Evolutionary conservation across 1,284 basidiomycete species (phyloP), one percentile per base, ranked within the genome.

Genomic region (Entoloma clypeatum): DNA sequence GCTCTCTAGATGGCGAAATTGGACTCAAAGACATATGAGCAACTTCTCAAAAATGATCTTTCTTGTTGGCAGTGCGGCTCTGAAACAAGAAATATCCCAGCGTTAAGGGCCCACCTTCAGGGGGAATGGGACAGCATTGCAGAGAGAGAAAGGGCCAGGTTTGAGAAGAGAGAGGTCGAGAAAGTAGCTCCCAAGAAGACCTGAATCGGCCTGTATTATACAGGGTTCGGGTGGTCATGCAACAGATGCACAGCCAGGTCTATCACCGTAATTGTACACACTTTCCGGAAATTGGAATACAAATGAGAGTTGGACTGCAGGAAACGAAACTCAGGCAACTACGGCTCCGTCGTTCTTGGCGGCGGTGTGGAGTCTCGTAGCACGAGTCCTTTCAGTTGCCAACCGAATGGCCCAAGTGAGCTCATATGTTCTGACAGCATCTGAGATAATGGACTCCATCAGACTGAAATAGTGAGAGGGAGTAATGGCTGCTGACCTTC

Each of bases 401-500:
- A 77, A 70, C 35, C 88, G 81, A 57, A 92, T 92, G 17, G 89
- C 86, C 88, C 87, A 90, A 27, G 88, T 88, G 43, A 92, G 72
- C 58, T 92, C 82, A 54, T 94, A 95, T 7, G 90, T 84, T 67
- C 79, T 84, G 56, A 82, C 84, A 17, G 91, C 89, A 66, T 95
- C 92, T 83, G 61, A 7, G 7, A 8, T 5, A 26, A 13, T 7
- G 21, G 11, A 5, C 23, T 36, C 13, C 9, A 24, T 8, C 9
- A 27, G 2, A 25, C 7, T 9, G 29, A 18, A 18, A 21, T 17
- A 28, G n/a, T n/a, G 33, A 22, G 7, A n/a, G n/a, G 28, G 13
- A 30, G 11, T 10, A 27, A 13, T 8, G 6, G 21, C 31, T 19
- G 60, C 68, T 36, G 48, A 84, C 83, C 87, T 64, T 86, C 85